Percentiles rank a stretch among this genome's conserved stretches.
These are phyloP conservation scores for Rhizomucor miehei DNA, from an alignment of 371 early-diverging fungal species.

Conservation along the genomic window DNA sequence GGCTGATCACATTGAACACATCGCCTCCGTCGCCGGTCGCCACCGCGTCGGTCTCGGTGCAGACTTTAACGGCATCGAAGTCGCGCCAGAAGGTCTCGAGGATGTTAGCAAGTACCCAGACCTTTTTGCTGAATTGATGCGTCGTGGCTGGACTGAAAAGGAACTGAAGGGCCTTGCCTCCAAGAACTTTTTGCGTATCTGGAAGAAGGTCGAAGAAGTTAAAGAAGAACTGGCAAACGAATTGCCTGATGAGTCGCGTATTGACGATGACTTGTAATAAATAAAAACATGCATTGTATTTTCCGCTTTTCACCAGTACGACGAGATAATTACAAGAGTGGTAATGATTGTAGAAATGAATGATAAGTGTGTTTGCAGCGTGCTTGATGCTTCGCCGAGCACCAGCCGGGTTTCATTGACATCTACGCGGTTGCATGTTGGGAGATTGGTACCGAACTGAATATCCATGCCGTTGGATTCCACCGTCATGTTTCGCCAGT, in stretches of 20 bases:
- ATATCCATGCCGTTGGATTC: constrained; percentile 18
- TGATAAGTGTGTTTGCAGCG: no score
- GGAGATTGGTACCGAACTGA: constrained; percentile 26
- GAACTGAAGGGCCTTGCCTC: constrained; percentile 58
- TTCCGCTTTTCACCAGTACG: no score
- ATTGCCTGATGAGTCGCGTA: constrained; percentile 31
- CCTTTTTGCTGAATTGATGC: constrained; percentile 58
- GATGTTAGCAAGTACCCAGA: constrained; percentile 66
- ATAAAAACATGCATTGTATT: no score
- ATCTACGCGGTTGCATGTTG: constrained; percentile 42
- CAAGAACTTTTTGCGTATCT: constrained; percentile 49
- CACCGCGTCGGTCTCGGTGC: constrained; percentile 64
- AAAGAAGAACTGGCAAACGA: constrained; percentile 26
- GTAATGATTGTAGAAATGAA: no score
- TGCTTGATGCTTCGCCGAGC: constrained; percentile 12
- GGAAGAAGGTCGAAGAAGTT: constrained; percentile 47
- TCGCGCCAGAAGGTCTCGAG: constrained; percentile 54
- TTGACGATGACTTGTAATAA: constrained; percentile 10
- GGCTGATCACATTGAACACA: constrained; percentile 62
- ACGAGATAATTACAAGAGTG: no score
- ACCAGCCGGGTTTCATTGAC: constrained; percentile 22
- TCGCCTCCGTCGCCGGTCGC: constrained; percentile 51
- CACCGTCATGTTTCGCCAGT: constrained; percentile 31
- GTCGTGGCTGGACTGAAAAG: constrained; percentile 54
- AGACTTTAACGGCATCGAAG: constrained; percentile 64